Evolutionary conservation across 1,139 yeast species (phyloP), one percentile per base, ranked within the genome.

Genomic region (Waltiozyma sp.): DNA sequence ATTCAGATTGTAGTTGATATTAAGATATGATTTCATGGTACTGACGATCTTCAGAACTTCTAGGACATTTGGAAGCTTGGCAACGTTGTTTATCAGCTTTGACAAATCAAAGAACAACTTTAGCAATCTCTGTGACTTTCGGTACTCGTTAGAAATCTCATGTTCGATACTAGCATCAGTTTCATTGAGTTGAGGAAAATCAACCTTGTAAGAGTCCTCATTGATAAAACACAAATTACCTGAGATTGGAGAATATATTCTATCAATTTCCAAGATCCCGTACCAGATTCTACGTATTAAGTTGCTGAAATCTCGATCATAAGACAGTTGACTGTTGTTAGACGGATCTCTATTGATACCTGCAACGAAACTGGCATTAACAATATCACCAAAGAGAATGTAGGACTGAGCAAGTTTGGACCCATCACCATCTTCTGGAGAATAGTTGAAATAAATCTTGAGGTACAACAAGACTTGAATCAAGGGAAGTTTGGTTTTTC

Each of bases 351-450:
- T 59, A 47, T 70, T 63, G n/a, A 67, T 53, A 1, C 75, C 76
- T 38, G 65, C 58, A 9, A 64, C 58, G 40, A 64, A 55, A 11
- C 65, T 64, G 54, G 69, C 62, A 44, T 66, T 70, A 13, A 66
- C 56, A 11, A 69, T 50, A 28, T 66, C 51, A 2, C 66, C 57
- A 19, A 64, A 48, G 3, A 69, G 54, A 3, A 69, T 56, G 13
- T 65, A 59, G 1, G 67, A 59, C 40, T 70, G 76, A 2, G 61
- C 53, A 11, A 62, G 54, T 42, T 68, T 72, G 14, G 48, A 45
- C n/a, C 62, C 61, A 44, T 72, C 76, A 38, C 67, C 70, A 49
- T 68, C 68, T 47, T 73, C 77, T 11, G 73, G 73, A 0, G 73
- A 63, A 50, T 60, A 60, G n/a, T 53, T 48, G 41, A 60, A 62